Conservation (phyloP, 2,329 filamentous ascomycete genomes). For the Arachnopeziza araneosa region DNA sequence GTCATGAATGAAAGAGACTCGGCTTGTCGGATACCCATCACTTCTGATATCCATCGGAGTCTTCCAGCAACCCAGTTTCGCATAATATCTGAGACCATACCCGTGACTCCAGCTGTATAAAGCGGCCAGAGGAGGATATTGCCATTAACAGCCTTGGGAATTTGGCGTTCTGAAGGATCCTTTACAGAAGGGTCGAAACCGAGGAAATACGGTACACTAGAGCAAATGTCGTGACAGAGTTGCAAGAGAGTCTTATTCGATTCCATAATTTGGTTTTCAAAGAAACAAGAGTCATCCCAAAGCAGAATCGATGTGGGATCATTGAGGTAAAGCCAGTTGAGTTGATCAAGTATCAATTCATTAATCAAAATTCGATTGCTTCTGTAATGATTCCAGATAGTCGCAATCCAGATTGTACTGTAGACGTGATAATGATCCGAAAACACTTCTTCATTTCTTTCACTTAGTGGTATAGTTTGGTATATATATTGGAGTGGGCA, state of each 20-base stretch:
- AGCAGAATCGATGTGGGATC: conserved; percentile 3
- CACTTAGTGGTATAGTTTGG: conserved; percentile 12
- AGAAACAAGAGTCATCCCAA: conserved; percentile 5
- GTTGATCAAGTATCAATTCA: conserved; percentile 21
- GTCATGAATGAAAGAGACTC: conserved; percentile 14
- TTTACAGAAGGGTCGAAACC: conserved; percentile 7
- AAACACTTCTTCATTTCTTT: conserved; percentile 19
- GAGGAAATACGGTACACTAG: conserved; percentile 22
- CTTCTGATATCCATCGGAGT: conserved; percentile 21
- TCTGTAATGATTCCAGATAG: conserved; percentile 27
- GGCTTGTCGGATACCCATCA: conserved; percentile 24
- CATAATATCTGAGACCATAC: conserved; percentile 20
- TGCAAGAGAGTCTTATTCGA: conserved; percentile 15
- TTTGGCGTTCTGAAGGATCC: neutral
- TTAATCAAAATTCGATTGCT: conserved; percentile 23
- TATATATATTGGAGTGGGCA: conserved; percentile 15
- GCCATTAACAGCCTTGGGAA: conserved; percentile 17
- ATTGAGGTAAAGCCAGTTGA: conserved; percentile 15
- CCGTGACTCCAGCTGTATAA: conserved; percentile 19
- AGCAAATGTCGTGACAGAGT: conserved; percentile 24
- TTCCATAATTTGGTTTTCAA: conserved; percentile 13
- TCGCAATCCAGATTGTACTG: conserved; percentile 18
- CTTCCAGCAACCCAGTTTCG: conserved; percentile 22
- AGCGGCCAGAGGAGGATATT: conserved; percentile 26
- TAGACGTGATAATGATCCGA: conserved; percentile 26